Percentiles rank a stretch among this genome's conserved stretches.
Conservation (phyloP, 2,329 filamentous ascomycete species). For the Paracoccidioides lutzii region DNA sequence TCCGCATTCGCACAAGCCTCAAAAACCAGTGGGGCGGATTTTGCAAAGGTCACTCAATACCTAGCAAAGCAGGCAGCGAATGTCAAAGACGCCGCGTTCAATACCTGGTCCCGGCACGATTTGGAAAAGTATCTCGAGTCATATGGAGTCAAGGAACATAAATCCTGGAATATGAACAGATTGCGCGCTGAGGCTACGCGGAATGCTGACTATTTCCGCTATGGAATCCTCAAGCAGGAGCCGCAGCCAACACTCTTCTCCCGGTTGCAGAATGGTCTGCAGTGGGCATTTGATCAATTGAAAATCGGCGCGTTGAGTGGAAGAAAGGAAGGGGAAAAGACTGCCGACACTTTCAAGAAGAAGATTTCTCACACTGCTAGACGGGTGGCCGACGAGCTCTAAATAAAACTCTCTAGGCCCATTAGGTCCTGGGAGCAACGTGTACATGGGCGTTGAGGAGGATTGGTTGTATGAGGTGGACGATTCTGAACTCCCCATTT, state of each 20-base stretch:
- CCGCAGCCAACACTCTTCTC: constrained; percentile 49
- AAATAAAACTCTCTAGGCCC: background rate
- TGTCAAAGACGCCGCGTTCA: constrained; percentile 54
- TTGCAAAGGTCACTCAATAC: constrained; percentile 58
- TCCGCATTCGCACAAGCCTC: constrained; percentile 35
- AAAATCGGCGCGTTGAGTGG: constrained; percentile 37
- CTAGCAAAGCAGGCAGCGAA: constrained; percentile 50
- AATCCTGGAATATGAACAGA: constrained; percentile 56
- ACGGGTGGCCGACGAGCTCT: background rate
- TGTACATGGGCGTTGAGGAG: too few species aligned
- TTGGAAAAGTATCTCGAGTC: constrained; percentile 69
- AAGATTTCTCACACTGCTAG: constrained; percentile 20
- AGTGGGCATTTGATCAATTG: constrained; percentile 39
- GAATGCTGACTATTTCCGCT: constrained; percentile 63
- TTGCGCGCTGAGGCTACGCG: constrained; percentile 58
- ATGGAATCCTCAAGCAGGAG: constrained; percentile 55
- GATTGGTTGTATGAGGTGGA: too few species aligned
- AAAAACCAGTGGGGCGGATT: constrained; percentile 32
- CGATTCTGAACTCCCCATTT: background rate
- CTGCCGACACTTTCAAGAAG: constrained; percentile 30
- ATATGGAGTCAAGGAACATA: constrained; percentile 57
- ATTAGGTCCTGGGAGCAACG: too few species aligned
- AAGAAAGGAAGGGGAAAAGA: constrained; percentile 36
- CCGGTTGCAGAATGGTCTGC: constrained; percentile 40
- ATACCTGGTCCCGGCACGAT: constrained; percentile 58